A percentile compares a stretch with the other conserved stretches of the same genome.
These are phyloP conservation scores for Calonectria naviculata DNA, from an alignment of 2,329 filamentous ascomycete genomes.

Conservation along the genomic window DNA sequence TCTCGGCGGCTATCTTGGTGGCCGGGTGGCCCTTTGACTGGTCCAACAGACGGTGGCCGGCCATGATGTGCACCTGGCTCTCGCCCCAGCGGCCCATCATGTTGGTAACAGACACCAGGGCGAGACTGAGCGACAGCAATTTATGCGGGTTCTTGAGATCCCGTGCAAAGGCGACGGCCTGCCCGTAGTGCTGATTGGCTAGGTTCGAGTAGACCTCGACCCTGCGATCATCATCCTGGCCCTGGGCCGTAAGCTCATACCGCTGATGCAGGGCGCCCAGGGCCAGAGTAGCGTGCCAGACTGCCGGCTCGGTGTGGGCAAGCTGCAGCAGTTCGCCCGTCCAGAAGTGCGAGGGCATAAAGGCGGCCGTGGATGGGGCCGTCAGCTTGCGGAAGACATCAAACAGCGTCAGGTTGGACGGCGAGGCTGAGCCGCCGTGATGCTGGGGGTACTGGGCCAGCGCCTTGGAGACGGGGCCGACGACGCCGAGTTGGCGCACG, in stretches of 20 bases:
- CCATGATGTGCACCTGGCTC: slow-evolving; percentile 44
- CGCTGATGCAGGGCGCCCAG: slow-evolving; percentile 48
- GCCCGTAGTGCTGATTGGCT: slow-evolving; percentile 41
- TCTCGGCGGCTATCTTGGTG: slow-evolving; percentile 33
- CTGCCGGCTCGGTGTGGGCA: slow-evolving; percentile 47
- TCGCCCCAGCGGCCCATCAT: slow-evolving; percentile 46
- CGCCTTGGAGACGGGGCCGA: slow-evolving; percentile 44
- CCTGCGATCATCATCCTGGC: not conserved
- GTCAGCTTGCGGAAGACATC: slow-evolving; percentile 50
- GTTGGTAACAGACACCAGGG: slow-evolving; percentile 45
- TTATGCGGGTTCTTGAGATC: slow-evolving; percentile 39
- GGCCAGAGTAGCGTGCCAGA: slow-evolving; percentile 49
- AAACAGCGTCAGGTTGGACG: slow-evolving; percentile 39
- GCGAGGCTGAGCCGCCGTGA: slow-evolving; percentile 7
- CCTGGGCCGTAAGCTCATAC: slow-evolving; percentile 30
- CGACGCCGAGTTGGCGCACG: slow-evolving; percentile 39
- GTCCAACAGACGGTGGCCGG: slow-evolving; percentile 42
- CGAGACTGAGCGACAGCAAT: slow-evolving; percentile 46
- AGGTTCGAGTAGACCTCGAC: slow-evolving; percentile 25
- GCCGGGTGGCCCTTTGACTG: slow-evolving; percentile 24
- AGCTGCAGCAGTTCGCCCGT: slow-evolving; percentile 44
- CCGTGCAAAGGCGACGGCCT: slow-evolving; percentile 42
- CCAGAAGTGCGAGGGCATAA: slow-evolving; percentile 48
- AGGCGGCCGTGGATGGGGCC: slow-evolving; percentile 38
- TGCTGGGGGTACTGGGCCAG: slow-evolving; percentile 32